Evolutionary conservation across 176 grass and related monocot species (phyloP).

Genomic region (Phoenix roebelenii): DNA sequence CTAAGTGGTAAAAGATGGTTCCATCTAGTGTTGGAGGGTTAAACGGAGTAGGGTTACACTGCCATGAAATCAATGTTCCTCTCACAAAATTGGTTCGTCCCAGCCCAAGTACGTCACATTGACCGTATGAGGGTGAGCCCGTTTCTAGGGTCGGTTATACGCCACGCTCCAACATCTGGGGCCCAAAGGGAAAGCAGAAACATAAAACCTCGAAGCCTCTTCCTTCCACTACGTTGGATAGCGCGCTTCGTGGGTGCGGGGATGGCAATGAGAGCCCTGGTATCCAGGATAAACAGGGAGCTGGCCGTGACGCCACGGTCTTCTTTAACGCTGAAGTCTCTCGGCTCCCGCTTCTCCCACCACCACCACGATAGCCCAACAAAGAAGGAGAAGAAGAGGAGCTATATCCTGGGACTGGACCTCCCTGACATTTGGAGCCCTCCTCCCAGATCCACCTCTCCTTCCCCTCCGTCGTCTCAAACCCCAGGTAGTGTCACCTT

Average conservation of each 20-base stretch:
- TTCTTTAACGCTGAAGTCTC: not conserved
- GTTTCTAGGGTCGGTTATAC: no score
- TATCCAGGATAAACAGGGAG: not conserved
- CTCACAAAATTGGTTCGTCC: no score
- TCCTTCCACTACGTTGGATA: no score
- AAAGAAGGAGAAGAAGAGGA: slow-evolving; percentile 12
- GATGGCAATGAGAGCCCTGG: not conserved
- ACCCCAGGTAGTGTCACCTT: slow-evolving; percentile 13
- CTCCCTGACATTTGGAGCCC: slow-evolving; percentile 58
- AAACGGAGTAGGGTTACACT: no score
- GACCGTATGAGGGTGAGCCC: no score
- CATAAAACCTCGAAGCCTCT: no score
- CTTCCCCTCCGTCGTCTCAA: not conserved
- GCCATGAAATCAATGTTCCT: no score
- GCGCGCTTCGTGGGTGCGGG: not conserved
- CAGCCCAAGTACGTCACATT: no score
- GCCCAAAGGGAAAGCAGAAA: no score
- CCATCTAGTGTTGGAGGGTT: no score
- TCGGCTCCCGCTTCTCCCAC: not conserved
- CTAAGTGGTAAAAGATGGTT: no score
- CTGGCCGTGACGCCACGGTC: not conserved
- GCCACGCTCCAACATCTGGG: no score
- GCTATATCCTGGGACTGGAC: slow-evolving; percentile 60
- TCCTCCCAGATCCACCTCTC: not conserved
- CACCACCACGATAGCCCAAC: not conserved